Base-by-base conservation (phyloP, 371 early-diverging fungal genomes). In the Saksenaea oblongispora region DNA sequence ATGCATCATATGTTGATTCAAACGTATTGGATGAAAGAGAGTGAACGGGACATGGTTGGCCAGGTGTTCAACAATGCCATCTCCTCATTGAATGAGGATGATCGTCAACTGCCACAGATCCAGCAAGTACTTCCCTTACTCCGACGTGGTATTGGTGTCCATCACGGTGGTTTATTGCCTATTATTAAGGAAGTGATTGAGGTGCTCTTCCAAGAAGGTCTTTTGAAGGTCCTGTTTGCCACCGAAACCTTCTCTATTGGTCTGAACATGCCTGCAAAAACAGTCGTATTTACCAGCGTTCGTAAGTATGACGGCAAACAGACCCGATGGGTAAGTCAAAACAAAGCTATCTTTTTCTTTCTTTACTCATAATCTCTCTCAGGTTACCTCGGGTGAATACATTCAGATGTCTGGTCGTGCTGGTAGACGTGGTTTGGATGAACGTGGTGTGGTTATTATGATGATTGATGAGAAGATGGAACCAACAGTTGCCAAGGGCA, bases 191-290 rank as follows among this genome's bases (percentile, higher is more conserved):
- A 99, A 83, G 95, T 98, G 10, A 98, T 99, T 35, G 99, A 99
- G 83, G 96, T 99, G 62, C 85, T 99, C 28, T 99, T 99, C 87
- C 99, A 98, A 75, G 99, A 99, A 83, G 96, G 95, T 37, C 79
- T 99, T 54, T 71, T 99, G 36, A 99, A 99, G 83, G 96, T 99
- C 14, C 82, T 99, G 36, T 99, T 99, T 90, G 99, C 99, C 36
- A 99, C 99, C 0, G 99, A 99, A 75, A 99, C 99, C 0, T 99
- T 99, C 83, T 98, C 99, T 5, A 99, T 99, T 73, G 99, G 99
- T 51, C 76, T 99, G 55, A 99, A 99, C 84, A 99, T 99, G 99
- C 99, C 99, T 39, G 99, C 99, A 58, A 97, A 97, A 73, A 98
- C 99, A 1, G 99, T 99, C 14, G 94, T 99, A 3, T 99, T 99